phyloP scores from a whole-genome alignment of 2,329 filamentous ascomycete genomes.

The Aspergillus vadensis region DNA sequence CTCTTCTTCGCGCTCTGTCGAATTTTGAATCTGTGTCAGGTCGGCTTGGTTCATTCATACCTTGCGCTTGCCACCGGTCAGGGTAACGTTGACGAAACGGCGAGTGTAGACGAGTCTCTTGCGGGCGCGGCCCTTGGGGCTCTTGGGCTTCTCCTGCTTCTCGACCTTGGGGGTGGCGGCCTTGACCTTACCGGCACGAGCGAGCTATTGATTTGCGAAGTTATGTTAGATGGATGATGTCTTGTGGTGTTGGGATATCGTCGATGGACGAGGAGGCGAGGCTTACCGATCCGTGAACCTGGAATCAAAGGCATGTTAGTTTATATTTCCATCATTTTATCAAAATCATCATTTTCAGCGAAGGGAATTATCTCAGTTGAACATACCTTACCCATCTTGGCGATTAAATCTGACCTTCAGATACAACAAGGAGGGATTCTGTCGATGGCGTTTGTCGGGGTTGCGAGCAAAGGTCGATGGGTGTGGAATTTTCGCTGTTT shows the following conservation, averaged over 20 bases:
- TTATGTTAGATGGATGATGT: not conserved
- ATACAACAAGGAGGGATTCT: slow-evolving; percentile 7
- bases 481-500: slow-evolving; percentile 16
- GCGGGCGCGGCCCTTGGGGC: slow-evolving; percentile 93
- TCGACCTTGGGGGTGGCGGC: slow-evolving; percentile 29
- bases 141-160: slow-evolving; percentile 82
- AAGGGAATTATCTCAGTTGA: not conserved
- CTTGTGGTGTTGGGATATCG: not conserved
- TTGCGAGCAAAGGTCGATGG: slow-evolving; percentile 10
- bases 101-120: slow-evolving; percentile 96
- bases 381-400: slow-evolving; percentile 20
- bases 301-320: slow-evolving; percentile 7
- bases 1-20: not conserved
- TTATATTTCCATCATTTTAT: not conserved
- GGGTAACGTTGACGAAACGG: slow-evolving; percentile 96
- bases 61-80: slow-evolving; percentile 98
- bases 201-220: slow-evolving; percentile 15
- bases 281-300: slow-evolving; percentile 19
- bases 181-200: slow-evolving; percentile 31
- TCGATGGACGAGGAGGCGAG: not conserved
- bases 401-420: slow-evolving; percentile 9
- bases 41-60: slow-evolving; percentile 50
- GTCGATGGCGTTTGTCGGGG: slow-evolving; percentile 15
- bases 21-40: too few species aligned
- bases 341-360: not conserved